Evolutionary conservation across 805 yeast species (phyloP).

Genomic region (Maudiozyma barnettii): DNA sequence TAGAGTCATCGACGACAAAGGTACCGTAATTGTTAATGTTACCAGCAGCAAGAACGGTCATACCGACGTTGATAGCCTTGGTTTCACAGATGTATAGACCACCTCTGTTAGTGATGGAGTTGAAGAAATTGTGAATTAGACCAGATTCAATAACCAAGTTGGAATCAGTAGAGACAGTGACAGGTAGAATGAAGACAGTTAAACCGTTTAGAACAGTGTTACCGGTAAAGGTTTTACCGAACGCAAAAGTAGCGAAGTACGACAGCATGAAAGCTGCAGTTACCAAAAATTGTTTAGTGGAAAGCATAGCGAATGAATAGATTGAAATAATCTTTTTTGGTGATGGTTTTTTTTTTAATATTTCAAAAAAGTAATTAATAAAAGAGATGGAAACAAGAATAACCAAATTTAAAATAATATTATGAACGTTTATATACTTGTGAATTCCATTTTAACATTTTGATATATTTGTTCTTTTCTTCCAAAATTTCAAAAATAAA

Average conservation of each 20-base stretch:
- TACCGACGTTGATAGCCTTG: background rate
- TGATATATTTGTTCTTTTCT: too few relatives aligned
- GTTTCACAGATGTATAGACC: constrained; percentile 4
- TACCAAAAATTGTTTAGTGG: constrained; percentile 4
- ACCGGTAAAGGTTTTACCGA: constrained; percentile 3
- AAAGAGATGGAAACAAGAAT: background rate
- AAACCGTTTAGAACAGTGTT: constrained; percentile 1
- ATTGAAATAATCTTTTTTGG: constrained; percentile 1
- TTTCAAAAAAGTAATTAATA: background rate
- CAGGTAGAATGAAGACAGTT: constrained; percentile 1
- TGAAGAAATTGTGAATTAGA: constrained; percentile 1
- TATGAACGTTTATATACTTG: background rate
- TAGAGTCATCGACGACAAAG: constrained; percentile 3
- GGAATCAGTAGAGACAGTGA: background rate
- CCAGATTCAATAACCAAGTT: constrained; percentile 2
- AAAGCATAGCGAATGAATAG: constrained; percentile 3
- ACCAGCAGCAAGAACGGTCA: background rate
- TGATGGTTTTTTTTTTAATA: background rate
- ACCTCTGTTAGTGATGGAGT: constrained; percentile 1
- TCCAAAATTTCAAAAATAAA: too few relatives aligned
- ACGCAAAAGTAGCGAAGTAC: constrained; percentile 1
- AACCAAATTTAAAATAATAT: background rate
- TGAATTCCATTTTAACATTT: background rate
- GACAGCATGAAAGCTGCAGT: constrained; percentile 4
- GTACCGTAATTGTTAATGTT: constrained; percentile 5